Percentiles rank a stretch among this genome's conserved stretches.
phyloP scores from a whole-genome alignment of 176 grass and related monocot species.

The Phyllostachys edulis region DNA sequence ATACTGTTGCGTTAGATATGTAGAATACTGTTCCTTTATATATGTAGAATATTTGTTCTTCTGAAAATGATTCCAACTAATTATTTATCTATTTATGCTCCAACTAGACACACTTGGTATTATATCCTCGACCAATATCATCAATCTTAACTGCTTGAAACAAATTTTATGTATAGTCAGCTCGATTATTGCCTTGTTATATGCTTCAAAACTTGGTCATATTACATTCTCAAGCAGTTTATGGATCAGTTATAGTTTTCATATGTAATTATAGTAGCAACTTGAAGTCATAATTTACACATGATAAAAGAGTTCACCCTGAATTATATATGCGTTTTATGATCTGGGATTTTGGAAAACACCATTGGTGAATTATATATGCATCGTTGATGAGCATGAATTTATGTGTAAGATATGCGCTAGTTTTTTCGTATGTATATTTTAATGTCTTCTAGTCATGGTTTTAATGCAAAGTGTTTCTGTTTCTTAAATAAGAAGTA shows the following conservation, averaged over 20 bases:
- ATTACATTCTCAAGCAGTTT: neutral
- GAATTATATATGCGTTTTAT: neutral
- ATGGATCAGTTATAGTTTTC: neutral
- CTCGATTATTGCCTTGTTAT: neutral
- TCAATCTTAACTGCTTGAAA: conserved; percentile 5
- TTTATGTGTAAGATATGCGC: neutral
- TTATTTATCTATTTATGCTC: neutral
- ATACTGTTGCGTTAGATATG: neutral
- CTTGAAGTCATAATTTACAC: neutral
- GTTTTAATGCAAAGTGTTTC: neutral
- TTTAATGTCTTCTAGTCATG: neutral
- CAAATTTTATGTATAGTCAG: neutral
- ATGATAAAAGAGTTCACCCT: neutral
- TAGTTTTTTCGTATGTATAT: neutral
- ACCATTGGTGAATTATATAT: no score
- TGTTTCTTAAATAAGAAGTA: conserved; percentile 2
- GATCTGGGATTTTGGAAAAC: conserved; percentile 20
- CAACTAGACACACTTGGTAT: neutral
- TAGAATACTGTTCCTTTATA: neutral
- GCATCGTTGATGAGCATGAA: neutral
- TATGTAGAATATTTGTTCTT: conserved; percentile 1
- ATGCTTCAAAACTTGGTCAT: neutral
- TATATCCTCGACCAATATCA: neutral
- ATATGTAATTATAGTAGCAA: neutral
- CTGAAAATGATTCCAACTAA: conserved; percentile 12